Evolutionary conservation across 805 yeast species (phyloP), one percentile per base, ranked within the genome.

Genomic region (Cyberlindnera saturnus): DNA sequence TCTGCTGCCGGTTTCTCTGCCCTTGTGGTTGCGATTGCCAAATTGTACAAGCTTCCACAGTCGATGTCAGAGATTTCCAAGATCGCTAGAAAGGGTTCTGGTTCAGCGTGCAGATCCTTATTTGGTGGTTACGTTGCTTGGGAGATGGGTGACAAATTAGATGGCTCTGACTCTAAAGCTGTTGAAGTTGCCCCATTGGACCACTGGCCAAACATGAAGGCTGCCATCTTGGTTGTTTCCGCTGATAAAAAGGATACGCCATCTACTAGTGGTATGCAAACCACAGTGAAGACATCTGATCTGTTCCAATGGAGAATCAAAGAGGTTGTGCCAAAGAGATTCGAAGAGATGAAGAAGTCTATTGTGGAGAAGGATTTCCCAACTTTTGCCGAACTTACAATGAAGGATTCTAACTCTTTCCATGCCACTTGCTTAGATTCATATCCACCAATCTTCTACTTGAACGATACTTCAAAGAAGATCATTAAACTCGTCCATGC

Each of bases 1-100:
- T 85, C 96, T 5, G 99, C 99, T 13, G 98, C 99, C 9, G 99
- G 99, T 0, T 91, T 89, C 65, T 96, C 99, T 31, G 99, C 99
- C 9, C 73, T 93, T 48, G 95, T 91, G 18, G 78, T 78, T 39
- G 86, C 96, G n/a, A 79, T 93, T 58, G 89, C 98, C 15, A 77
- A 75, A 59, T 72, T 93, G 46, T 93, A 83, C 68, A 65, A 86
- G 63, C 78, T 93, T 47, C 95, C 96, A n/a, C 85, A 86, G 59
- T 77, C 84, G 47, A 72, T 77, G 58, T 84, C 93, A 18, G 96
- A 89, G 59, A 75, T 93, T 49, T 86, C 96, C 50, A 84, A 82
- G 60, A 85, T 93, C 59, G 99, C 99, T 13, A 81, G 99, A 67
- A 91, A 89, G 67, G 99, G 99, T 29, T 89, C 97, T 6, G 99